Evolutionary conservation across 208 protist species (phyloP).

Genomic region (Crithidia fasciculata): DNA sequence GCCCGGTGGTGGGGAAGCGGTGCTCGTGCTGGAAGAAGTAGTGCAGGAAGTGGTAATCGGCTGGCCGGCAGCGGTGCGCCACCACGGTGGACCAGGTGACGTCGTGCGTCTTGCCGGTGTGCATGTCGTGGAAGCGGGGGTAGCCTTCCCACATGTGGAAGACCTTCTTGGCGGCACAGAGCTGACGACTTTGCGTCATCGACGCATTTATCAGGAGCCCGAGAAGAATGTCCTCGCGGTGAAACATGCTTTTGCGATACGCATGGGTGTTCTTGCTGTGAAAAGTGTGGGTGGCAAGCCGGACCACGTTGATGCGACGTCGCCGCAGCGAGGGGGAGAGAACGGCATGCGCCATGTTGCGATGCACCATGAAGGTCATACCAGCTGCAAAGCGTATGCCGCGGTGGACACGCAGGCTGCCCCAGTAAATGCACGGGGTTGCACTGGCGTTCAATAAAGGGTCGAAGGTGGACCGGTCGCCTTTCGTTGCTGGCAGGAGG

Average conservation of each 20-base stretch:
- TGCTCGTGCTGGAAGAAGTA: slow-evolving; percentile 21
- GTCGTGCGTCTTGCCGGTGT: not conserved
- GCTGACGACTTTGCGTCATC: not conserved
- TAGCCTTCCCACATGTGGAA: not conserved
- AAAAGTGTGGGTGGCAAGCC: not conserved
- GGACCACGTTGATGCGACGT: not conserved
- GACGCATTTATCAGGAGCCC: not conserved
- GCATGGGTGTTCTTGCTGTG: not conserved
- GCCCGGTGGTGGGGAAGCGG: not conserved
- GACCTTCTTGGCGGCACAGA: not conserved
- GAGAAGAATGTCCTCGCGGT: slow-evolving; percentile 9
- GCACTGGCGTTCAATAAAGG: not conserved
- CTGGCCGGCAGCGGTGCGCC: slow-evolving; percentile 12
- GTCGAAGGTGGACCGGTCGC: not conserved
- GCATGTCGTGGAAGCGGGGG: slow-evolving; percentile 13
- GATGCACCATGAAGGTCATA: slow-evolving; percentile 8
- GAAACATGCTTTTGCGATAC: not conserved
- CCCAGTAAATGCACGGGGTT: slow-evolving; percentile 8
- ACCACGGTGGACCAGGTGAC: slow-evolving; percentile 25
- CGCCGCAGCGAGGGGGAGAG: not conserved
- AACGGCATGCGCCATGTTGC: not conserved
- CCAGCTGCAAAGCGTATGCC: not conserved
- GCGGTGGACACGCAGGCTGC: not conserved
- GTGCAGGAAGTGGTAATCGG: slow-evolving; percentile 17
- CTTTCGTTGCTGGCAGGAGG: too few relatives aligned